phyloP scores from a whole-genome alignment of 1,284 basidiomycete species.

The Xerocomus nothofagi region DNA sequence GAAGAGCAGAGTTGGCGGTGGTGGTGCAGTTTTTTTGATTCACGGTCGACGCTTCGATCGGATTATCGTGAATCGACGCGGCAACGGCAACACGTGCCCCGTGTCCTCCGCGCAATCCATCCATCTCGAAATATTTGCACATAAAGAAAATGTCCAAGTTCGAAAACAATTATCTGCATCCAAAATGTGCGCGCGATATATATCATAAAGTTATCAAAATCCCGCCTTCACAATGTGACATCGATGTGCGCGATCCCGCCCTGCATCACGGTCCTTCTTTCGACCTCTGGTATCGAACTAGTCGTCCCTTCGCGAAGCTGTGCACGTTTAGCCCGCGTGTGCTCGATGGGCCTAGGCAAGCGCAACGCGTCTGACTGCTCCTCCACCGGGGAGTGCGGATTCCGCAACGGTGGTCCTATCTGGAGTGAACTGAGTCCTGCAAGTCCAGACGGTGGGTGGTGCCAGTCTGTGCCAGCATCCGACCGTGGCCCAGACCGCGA shows the following conservation, averaged over 20 bases:
- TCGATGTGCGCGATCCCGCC: slow-evolving; percentile 32
- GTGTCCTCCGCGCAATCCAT: slow-evolving; percentile 10
- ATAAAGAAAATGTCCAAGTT: neutral
- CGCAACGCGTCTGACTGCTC: neutral
- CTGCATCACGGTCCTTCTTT: slow-evolving; percentile 21
- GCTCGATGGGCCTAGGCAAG: neutral
- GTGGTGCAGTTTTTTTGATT: slow-evolving; percentile 17
- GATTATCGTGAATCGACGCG: slow-evolving; percentile 29
- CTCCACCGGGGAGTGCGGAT: slow-evolving; percentile 28
- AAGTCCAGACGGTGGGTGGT: slow-evolving; percentile 26
- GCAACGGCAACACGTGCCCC: too few relatives aligned
- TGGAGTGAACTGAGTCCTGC: slow-evolving; percentile 18
- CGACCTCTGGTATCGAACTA: slow-evolving; percentile 26
- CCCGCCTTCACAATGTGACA: slow-evolving; percentile 18
- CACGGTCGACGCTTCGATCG: slow-evolving; percentile 25
- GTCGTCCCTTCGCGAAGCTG: slow-evolving; percentile 22
- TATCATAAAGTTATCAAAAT: slow-evolving; percentile 19
- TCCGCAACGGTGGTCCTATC: slow-evolving; percentile 12
- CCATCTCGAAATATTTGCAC: neutral
- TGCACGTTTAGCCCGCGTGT: slow-evolving; percentile 14
- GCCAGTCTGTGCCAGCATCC: slow-evolving; percentile 28
- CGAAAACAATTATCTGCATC: neutral
- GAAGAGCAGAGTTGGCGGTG: neutral
- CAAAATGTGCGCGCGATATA: slow-evolving; percentile 2
- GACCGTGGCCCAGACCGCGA: slow-evolving; percentile 10